These are phyloP conservation scores for Heterobasidion occidentale DNA, from an alignment of 1,284 basidiomycete species.

Conservation along the genomic window DNA sequence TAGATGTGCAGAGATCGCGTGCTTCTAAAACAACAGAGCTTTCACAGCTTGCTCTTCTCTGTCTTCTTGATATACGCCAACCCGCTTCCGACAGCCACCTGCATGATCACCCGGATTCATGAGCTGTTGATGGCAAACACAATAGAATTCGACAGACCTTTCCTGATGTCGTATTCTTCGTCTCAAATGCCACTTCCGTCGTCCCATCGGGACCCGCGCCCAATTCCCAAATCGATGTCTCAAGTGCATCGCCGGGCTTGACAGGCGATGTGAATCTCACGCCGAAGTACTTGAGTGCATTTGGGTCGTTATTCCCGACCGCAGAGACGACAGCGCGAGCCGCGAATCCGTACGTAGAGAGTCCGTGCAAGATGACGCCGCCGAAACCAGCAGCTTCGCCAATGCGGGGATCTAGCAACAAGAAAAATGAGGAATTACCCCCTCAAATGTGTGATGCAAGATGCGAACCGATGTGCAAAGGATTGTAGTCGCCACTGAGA, in stretches of 20 bases:
- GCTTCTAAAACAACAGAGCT: not conserved
- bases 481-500: constrained; percentile 81
- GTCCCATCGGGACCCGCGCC: constrained; percentile 59
- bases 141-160: constrained; percentile 39
- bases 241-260: constrained; percentile 69
- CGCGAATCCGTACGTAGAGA: constrained; percentile 70
- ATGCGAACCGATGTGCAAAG: constrained; percentile 69
- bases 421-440: not conserved
- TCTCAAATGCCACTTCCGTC: constrained; percentile 64
- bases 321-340: constrained; percentile 64
- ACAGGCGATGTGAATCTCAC: constrained; percentile 76
- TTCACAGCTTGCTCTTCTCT: constrained; percentile 45
- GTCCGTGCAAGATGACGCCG: constrained; percentile 77
- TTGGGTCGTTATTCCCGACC: constrained; percentile 51
- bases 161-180: constrained; percentile 58
- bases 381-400: constrained; percentile 70
- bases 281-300: constrained; percentile 56
- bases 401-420: constrained; percentile 52
- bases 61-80: constrained; percentile 51
- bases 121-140: not conserved
- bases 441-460: not conserved
- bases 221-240: constrained; percentile 74
- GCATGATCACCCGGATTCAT: not conserved
- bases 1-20: too few species aligned
- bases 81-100: constrained; percentile 49